These are phyloP conservation scores for Onygena corvina DNA, from an alignment of 2,329 filamentous ascomycete genomes.

Conservation along the genomic window DNA sequence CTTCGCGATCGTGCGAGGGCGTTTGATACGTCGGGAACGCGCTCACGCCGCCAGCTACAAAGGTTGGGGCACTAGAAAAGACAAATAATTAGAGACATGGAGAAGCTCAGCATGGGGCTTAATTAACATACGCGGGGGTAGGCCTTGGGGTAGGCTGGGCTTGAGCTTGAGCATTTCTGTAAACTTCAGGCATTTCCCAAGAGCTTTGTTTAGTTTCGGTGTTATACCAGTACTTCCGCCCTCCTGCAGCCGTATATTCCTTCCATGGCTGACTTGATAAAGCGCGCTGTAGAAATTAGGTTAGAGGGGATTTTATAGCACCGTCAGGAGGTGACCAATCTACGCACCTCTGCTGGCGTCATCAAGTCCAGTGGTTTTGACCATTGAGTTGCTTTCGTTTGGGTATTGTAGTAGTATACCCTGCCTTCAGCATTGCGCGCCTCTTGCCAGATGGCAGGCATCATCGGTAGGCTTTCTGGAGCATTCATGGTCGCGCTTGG, in stretches of 20 bases:
- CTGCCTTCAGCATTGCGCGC: slow-evolving; percentile 69
- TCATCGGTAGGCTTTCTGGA: slow-evolving; percentile 20
- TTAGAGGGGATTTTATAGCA: slow-evolving; percentile 13
- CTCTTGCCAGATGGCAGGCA: slow-evolving; percentile 60
- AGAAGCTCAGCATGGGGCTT: not conserved
- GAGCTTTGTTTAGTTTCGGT: slow-evolving; percentile 81
- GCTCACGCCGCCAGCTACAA: slow-evolving; percentile 47
- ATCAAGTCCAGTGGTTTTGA: slow-evolving; percentile 84
- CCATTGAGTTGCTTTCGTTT: slow-evolving; percentile 86
- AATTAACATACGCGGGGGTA: slow-evolving; percentile 38
- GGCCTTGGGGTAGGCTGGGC: slow-evolving; percentile 34
- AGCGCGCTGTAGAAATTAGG: slow-evolving; percentile 49
- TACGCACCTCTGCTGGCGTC: slow-evolving; percentile 61
- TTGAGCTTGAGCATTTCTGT: slow-evolving; percentile 61
- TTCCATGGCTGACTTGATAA: slow-evolving; percentile 80
- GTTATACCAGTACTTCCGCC: slow-evolving; percentile 92
- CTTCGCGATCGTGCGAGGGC: slow-evolving; percentile 37
- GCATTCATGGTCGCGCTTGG: slow-evolving; percentile 1
- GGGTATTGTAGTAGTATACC: slow-evolving; percentile 79
- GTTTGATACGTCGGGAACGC: slow-evolving; percentile 26
- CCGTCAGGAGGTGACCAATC: slow-evolving; percentile 8
- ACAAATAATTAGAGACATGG: no score
- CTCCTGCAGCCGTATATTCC: slow-evolving; percentile 75
- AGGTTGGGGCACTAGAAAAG: slow-evolving; percentile 36
- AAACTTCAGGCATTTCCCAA: slow-evolving; percentile 83